These are phyloP conservation scores for Quercus lobata DNA, from an alignment of 331 rosid species.

Conservation along the genomic window DNA sequence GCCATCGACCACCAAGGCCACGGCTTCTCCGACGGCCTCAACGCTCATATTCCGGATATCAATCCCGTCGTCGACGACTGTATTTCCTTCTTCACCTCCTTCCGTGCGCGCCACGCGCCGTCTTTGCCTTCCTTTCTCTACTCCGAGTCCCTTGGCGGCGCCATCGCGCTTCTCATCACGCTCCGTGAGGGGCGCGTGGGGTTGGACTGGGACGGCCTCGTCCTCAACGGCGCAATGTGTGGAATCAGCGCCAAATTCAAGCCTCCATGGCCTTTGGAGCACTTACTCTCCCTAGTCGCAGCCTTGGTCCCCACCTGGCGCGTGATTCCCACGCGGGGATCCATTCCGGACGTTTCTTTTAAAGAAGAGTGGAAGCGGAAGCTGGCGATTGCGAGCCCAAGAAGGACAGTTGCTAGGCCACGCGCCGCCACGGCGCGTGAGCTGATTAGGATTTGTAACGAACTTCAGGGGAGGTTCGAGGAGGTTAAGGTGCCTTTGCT, in stretches of 20 bases:
- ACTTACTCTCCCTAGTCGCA: conserved; percentile 65
- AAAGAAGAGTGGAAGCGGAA: conserved; percentile 83
- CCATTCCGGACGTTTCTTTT: conserved; percentile 73
- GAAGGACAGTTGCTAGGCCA: conserved; percentile 58
- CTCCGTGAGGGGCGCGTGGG: conserved; percentile 33
- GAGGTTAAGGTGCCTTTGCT: conserved; percentile 83
- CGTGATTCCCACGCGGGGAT: conserved; percentile 90
- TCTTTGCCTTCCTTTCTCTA: conserved; percentile 74
- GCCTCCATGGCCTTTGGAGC: conserved; percentile 98
- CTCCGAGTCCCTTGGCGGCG: conserved; percentile 95
- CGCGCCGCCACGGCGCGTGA: conserved; percentile 89
- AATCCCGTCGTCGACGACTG: conserved; percentile 94
- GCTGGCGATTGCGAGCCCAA: conserved; percentile 76
- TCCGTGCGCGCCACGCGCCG: conserved; percentile 53
- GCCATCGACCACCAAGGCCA: conserved; percentile 98
- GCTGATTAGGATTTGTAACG: conserved; percentile 72
- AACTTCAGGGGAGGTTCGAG: conserved; percentile 72
- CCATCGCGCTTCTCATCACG: conserved; percentile 72
- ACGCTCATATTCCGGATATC: conserved; percentile 75
- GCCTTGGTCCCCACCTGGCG: conserved; percentile 84
- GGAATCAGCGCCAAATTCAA: conserved; percentile 90
- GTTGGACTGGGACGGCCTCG: conserved; percentile 53
- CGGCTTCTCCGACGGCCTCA: conserved; percentile 95
- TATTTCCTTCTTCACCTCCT: conserved; percentile 56
- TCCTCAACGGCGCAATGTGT: conserved; percentile 97